Base-by-base conservation (phyloP, 1,284 basidiomycete species). In the Leccinum solheimii region DNA sequence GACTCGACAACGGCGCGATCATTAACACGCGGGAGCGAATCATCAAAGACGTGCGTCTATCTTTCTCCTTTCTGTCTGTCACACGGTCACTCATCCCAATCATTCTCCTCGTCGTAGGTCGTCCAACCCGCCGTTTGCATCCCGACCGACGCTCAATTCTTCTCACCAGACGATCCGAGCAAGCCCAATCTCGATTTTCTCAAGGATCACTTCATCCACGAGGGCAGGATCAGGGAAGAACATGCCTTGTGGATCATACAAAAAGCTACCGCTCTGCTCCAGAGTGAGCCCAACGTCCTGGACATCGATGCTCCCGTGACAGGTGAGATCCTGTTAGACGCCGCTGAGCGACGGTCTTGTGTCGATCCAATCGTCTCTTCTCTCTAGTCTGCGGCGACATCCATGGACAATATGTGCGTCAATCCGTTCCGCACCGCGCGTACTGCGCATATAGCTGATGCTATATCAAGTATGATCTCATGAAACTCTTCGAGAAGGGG, bases 121-220 rank as follows among this genome's bases (percentile, higher is more conserved):
- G 36, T 21, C 26, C 67, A 62, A n/a, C 62, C 60, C 50, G 57
- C 62, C 11, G 27, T 32, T 86, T 82, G 82, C 65, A 83, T 90
- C 59, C 96, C 96, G 1, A 95, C 94, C 11, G 88, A 94, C 69
- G 92, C 91, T 65, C 94, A 98, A 76, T 98, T 98, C 84, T 97
- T 88, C 79, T 88, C 89, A 57, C 84, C 86, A 58, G 85, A 86
- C 66, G 91, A 95, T 78, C 85, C 85, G 59, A 83, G 86, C 45
- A 95, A 95, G 75, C 95, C 94, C 36, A 92, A 98, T 77, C 87
- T 98, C 70, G 95, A 94, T 21, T 98, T 97, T 77, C 83, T 98
- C 67, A 98, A 98, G 83, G 98, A 98, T 73, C 97, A 99, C 79
- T 98, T 98, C 75, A 98, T 98, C 78, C 88, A 96, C 60, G 96